Evolutionary conservation across 352 stramenopile species (phyloP).

Genomic region (Aphanomyces cochlioides): DNA sequence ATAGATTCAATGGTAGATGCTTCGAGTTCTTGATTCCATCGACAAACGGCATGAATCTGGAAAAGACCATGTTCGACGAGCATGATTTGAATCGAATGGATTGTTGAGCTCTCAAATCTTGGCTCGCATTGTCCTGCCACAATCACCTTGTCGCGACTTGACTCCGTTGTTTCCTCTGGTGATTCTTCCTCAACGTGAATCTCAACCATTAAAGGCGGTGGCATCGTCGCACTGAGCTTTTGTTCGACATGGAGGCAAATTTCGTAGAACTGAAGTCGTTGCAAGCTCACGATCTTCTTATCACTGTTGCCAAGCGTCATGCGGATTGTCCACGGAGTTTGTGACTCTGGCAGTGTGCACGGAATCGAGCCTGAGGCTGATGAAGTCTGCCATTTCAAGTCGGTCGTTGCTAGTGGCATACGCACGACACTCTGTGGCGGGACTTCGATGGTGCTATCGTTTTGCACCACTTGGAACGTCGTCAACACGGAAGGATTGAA

Average conservation of each 20-base stretch:
- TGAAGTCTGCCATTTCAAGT: too few species aligned
- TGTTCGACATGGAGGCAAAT: neutral
- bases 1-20: too few species aligned
- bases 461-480: neutral
- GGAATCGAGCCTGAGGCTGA: too few species aligned
- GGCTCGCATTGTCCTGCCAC: constrained; percentile 1
- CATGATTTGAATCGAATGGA: constrained; percentile 6
- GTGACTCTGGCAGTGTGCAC: too few species aligned
- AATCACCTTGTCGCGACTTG: neutral
- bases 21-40: too few species aligned
- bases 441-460: neutral
- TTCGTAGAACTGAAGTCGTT: neutral
- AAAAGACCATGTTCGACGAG: neutral
- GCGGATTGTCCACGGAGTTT: too few species aligned
- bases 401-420: neutral
- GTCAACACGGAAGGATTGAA: neutral
- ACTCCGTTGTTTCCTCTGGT: neutral
- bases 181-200: neutral
- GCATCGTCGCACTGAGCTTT: neutral
- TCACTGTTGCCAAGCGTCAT: neutral
- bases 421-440: neutral
- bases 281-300: neutral
- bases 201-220: neutral
- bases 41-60: neutral
- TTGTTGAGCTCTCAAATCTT: too few species aligned